phyloP scores from a whole-genome alignment of 2,329 filamentous ascomycete species.

The Diplodia sapinea region DNA sequence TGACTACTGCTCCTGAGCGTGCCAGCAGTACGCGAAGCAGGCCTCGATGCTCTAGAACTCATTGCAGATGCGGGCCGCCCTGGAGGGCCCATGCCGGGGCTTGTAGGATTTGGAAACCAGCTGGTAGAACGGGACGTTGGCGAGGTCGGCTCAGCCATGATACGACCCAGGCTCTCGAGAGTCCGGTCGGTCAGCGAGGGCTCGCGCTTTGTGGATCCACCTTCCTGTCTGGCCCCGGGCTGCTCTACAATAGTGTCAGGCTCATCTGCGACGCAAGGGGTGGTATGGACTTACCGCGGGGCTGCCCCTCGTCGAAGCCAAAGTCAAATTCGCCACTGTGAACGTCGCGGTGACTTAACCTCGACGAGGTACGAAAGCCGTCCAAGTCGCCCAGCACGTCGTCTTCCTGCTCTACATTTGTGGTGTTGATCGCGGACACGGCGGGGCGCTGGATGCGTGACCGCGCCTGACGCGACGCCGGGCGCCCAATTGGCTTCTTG shows the following conservation, averaged over 20 bases:
- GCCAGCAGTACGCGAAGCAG: constrained; percentile 24
- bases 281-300: constrained; percentile 17
- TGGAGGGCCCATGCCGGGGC: constrained; percentile 63
- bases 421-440: constrained; percentile 16
- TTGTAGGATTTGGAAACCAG: constrained; percentile 68
- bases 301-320: constrained; percentile 21
- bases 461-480: constrained; percentile 43
- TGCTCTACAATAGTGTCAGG: constrained; percentile 33
- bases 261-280: constrained; percentile 34
- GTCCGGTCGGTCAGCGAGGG: constrained; percentile 80
- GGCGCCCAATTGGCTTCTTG: constrained; percentile 47
- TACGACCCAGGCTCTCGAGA: constrained; percentile 74
- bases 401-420: constrained; percentile 26
- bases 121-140: constrained; percentile 60
- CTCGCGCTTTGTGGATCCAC: constrained; percentile 43
- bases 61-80: constrained; percentile 67
- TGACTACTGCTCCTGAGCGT: constrained; percentile 20
- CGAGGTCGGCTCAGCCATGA: constrained; percentile 24
- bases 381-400: constrained; percentile 49
- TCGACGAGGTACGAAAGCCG: constrained; percentile 48
- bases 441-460: constrained; percentile 34
- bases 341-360: constrained; percentile 44
- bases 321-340: constrained; percentile 32
- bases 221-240: constrained; percentile 33
- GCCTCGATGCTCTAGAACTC: constrained; percentile 23